phyloP scores from a whole-genome alignment of 768 basidiomycete species.

The Boletus rubroflammeus region DNA sequence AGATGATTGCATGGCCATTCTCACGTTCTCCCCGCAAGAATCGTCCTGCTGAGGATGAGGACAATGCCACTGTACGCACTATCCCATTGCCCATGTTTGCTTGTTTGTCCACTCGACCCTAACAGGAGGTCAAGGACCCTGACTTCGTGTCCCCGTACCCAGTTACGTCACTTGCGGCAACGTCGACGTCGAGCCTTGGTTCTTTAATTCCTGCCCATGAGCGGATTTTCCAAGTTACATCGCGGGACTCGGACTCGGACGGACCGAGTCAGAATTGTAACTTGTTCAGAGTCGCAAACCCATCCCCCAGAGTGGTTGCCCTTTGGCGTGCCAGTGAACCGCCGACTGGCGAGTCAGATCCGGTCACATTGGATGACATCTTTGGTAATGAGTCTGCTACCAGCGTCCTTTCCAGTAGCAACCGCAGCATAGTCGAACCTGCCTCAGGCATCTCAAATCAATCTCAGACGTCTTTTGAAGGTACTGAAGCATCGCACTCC shows the following conservation, averaged over 20 bases:
- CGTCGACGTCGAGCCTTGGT: slow-evolving; percentile 30
- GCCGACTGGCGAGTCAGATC: neutral
- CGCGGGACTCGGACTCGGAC: slow-evolving; percentile 8
- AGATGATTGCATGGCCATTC: slow-evolving; percentile 30
- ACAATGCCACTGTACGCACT: slow-evolving; percentile 12
- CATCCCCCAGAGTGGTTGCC: slow-evolving; percentile 10
- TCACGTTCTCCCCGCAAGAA: slow-evolving; percentile 23
- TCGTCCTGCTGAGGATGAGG: slow-evolving; percentile 10
- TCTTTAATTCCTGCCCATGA: slow-evolving; percentile 28
- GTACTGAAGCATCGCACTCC: slow-evolving; percentile 4
- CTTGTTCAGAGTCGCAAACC: neutral
- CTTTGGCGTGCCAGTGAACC: neutral
- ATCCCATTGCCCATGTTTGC: neutral
- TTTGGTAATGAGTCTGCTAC: slow-evolving; percentile 8
- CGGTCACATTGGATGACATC: slow-evolving; percentile 2
- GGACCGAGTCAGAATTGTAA: neutral
- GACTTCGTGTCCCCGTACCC: slow-evolving; percentile 9
- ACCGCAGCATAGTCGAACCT: neutral
- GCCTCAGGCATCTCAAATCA: neutral
- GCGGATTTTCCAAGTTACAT: slow-evolving; percentile 18
- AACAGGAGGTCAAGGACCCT: slow-evolving; percentile 8
- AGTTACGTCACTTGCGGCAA: slow-evolving; percentile 16
- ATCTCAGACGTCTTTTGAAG: slow-evolving; percentile 1
- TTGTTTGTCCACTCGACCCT: slow-evolving; percentile 4
- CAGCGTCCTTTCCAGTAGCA: slow-evolving; percentile 1